phyloP scores from a whole-genome alignment of 2,329 filamentous ascomycete species.

The Penicillium italicum region DNA sequence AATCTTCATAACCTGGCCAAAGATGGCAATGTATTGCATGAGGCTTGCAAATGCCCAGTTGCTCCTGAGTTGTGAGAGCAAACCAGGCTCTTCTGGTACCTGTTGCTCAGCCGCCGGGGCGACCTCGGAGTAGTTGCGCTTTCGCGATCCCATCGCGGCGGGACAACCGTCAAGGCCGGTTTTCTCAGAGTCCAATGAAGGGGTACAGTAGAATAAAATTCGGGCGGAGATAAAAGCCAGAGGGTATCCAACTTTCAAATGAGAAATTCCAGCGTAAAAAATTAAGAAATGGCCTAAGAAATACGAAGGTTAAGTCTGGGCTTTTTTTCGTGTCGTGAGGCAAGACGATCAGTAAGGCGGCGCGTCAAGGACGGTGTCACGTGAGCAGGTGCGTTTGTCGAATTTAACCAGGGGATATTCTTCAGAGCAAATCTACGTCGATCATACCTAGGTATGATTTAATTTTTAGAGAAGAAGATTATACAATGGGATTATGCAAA shows the following conservation, averaged over 20 bases:
- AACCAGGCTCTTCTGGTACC: conserved; percentile 34
- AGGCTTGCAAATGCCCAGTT: conserved; percentile 96
- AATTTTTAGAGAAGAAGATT: not conserved
- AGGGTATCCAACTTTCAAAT: not conserved
- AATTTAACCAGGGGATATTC: not conserved
- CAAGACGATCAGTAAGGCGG: conserved; percentile 28
- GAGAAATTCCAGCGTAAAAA: not conserved
- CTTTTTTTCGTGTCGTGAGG: conserved; percentile 27
- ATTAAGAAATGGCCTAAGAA: not conserved
- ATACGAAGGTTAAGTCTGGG: conserved; percentile 6
- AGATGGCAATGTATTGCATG: conserved; percentile 89
- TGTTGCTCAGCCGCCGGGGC: conserved; percentile 48
- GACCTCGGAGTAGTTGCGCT: conserved; percentile 55
- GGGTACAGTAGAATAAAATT: not conserved
- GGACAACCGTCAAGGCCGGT: conserved; percentile 31
- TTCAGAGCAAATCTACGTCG: not conserved
- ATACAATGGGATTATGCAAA: conserved; percentile 3
- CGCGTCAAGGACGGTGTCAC: conserved; percentile 34
- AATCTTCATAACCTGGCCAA: conserved; percentile 85
- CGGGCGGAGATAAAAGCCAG: not conserved
- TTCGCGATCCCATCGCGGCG: conserved; percentile 52
- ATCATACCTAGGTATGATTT: not conserved
- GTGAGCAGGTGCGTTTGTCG: conserved; percentile 24
- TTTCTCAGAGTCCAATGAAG: conserved; percentile 15
- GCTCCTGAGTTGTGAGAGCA: conserved; percentile 70